Conservation (phyloP, 768 basidiomycete genomes). For the Lactarius evosmus region DNA sequence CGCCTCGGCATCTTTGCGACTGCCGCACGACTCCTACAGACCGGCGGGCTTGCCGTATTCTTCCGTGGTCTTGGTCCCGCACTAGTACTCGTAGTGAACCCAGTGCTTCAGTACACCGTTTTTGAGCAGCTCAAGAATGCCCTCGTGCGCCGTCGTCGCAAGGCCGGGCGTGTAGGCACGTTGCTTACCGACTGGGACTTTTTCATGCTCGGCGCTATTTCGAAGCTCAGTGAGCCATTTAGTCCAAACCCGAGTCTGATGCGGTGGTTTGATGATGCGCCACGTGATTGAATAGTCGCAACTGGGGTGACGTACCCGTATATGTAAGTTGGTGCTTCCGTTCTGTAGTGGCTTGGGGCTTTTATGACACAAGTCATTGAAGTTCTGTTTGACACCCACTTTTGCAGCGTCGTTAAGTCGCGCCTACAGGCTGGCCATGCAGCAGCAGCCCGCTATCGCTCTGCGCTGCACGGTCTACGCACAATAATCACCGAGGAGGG, state of each 20-base stretch:
- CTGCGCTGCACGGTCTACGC: constrained; percentile 71
- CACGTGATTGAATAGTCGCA: constrained; percentile 37
- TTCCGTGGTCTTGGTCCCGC: constrained; percentile 94
- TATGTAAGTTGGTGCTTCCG: constrained; percentile 45
- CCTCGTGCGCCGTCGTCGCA: constrained; percentile 60
- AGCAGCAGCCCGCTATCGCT: constrained; percentile 65
- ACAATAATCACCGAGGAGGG: constrained; percentile 80
- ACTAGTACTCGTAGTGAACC: constrained; percentile 90
- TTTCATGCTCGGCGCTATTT: constrained; percentile 91
- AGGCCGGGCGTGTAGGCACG: constrained; percentile 42
- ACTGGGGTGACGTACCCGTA: constrained; percentile 67
- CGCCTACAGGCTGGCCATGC: constrained; percentile 74
- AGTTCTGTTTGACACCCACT: constrained; percentile 12
- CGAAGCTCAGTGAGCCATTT: constrained; percentile 67
- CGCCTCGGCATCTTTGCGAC: constrained; percentile 66
- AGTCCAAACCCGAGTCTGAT: neutral
- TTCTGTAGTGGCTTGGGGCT: neutral
- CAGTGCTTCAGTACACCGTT: constrained; percentile 89
- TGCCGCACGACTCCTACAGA: constrained; percentile 61
- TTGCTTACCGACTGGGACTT: constrained; percentile 82
- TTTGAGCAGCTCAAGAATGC: constrained; percentile 95
- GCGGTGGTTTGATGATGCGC: neutral
- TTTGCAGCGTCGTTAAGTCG: constrained; percentile 62
- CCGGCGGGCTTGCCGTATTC: constrained; percentile 77
- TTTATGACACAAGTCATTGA: constrained; percentile 9